Base-by-base conservation (phyloP, 116 monocot species). In the Posidonia oceanica region DNA sequence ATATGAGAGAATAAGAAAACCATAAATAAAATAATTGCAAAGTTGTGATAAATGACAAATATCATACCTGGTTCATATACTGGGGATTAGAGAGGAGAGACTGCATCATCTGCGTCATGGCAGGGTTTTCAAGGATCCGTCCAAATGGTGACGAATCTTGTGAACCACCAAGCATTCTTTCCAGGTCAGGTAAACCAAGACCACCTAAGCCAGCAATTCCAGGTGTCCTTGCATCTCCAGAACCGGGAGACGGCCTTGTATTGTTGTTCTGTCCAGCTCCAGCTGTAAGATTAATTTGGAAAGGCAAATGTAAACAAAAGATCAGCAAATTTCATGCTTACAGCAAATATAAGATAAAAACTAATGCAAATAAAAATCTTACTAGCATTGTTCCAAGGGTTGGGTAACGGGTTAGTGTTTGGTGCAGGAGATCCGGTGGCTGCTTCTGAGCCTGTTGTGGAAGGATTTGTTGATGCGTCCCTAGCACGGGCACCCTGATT, bases 351-450 rank as follows among this genome's bases (percentile, higher is more conserved):
- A 4, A 66, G 40, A 36, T 18, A 40, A 39, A 1, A 66, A 37
- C 37, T 15, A 63, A 10, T 66, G 18, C 4, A 8, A 10, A 72
- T 4, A 11, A 39, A 75, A 57, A 68, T 10, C 40, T 74, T 77
- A 90, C 90, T 54, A 76, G 77, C 69, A 74, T 64, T 67, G 37
- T 69, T 77, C 97, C 97, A 97, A 67, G 97, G 97, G 77, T 97
- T 97, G 8, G 97, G 97, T 71, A 97, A 89, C 29, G 97, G 97
- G 42, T 89, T 87, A 59, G 87, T 87, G 74, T 97, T 97, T 66
- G 97, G 97, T 40, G 77, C 82, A 77, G 92, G 80, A 74, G 86
- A 83, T 2, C 65, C 81, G 42, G 76, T 48, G 7, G 48, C 7
- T 48, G 48, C 5, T 63, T 87, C 85, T 59, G 79, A 75, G 53